Base-by-base conservation (phyloP, 2,329 filamentous ascomycete genomes). In the Ophiocordyceps camponoti-floridani region DNA sequence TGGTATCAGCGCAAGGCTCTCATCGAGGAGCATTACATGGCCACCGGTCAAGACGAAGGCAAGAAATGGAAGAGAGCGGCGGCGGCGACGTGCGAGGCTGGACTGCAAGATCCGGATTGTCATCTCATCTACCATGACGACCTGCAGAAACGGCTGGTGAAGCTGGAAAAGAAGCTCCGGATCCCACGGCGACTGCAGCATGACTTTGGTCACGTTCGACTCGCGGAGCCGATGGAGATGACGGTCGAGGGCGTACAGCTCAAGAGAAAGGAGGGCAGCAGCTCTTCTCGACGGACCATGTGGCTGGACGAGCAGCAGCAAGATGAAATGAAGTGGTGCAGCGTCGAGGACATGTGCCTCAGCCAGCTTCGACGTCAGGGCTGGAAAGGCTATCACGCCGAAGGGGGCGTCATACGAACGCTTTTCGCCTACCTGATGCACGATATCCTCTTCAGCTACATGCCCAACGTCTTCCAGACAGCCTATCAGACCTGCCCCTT, bases 1-100 rank as follows among this genome's bases (percentile, higher is more conserved):
- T 98, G 91, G 91, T 96, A 96, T 58, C 88, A 95, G 56, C 83
- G 91, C 18, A 94, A 93, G 62, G 91, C 89, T 1, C 66, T 98
- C 1, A 62, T 98, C 2, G 91, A 98, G 64, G 91, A 98, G 58
- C 87, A 93, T 57, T 96, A 98, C 60, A 88, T 96, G 84, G 72
- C 78, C 55, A 67, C 57, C 83, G 6, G 69, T 67, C 28, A 65
- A 72, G 0, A 60, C 59, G 2, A 60, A 62, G 0, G 52, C 63
- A 89, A 81, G 53, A 72, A 84, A 51, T 98, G 88, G 88, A 86
- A 80, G 56, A 70, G 74, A 9, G 70, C 79, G 18, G 85, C 91
- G 0, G 67, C 84, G 4, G 64, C 68, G 8, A 98, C 91, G 0
- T 96, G 91, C 56, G 88, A 94, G 60, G 68, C 74, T 38, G 91